These are phyloP conservation scores for Gamsiella multidivaricata DNA, from an alignment of 192 early-diverging fungal genomes.

Conservation along the genomic window DNA sequence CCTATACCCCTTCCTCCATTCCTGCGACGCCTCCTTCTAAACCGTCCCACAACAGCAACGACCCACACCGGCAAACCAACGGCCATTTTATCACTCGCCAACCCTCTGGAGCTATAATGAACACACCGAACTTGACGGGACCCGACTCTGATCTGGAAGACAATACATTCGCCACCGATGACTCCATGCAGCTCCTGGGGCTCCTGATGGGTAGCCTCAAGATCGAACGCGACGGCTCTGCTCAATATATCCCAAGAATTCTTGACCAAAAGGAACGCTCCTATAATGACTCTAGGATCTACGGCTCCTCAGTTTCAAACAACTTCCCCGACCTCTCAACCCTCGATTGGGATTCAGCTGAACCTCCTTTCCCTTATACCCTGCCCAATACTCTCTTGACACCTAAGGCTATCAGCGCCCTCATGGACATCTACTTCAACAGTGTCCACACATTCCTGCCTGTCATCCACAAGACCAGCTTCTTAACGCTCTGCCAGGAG, in stretches of 20 bases:
- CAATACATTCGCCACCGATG: conserved; percentile 8
- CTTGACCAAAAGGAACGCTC: conserved; percentile 42
- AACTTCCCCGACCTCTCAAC: conserved; percentile 20
- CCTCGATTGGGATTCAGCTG: conserved; percentile 35
- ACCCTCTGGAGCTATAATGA: conserved; percentile 31
- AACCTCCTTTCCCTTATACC: conserved; percentile 36
- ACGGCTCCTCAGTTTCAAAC: conserved; percentile 16
- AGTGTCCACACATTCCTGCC: conserved; percentile 67
- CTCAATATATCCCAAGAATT: conserved; percentile 33
- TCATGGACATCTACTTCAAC: conserved; percentile 64
- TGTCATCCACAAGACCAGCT: conserved; percentile 66
- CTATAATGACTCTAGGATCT: conserved; percentile 34
- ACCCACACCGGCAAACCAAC: conserved; percentile 7
- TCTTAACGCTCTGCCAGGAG: conserved; percentile 55
- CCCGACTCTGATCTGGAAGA: conserved; percentile 30
- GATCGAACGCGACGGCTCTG: conserved; percentile 39
- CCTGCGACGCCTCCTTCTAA: conserved; percentile 45
- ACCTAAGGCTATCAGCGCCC: conserved; percentile 41
- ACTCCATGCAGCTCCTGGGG: conserved; percentile 39
- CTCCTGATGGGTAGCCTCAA: conserved; percentile 41
- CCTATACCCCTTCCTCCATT: conserved; percentile 50
- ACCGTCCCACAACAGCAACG: conserved; percentile 3
- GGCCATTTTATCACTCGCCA: conserved; percentile 13
- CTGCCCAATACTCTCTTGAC: conserved; percentile 33
- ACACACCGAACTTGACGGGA: conserved; percentile 18